These are phyloP conservation scores for Acidomyces sp. DNA, from an alignment of 495 filamentous ascomycete species.

Conservation along the genomic window DNA sequence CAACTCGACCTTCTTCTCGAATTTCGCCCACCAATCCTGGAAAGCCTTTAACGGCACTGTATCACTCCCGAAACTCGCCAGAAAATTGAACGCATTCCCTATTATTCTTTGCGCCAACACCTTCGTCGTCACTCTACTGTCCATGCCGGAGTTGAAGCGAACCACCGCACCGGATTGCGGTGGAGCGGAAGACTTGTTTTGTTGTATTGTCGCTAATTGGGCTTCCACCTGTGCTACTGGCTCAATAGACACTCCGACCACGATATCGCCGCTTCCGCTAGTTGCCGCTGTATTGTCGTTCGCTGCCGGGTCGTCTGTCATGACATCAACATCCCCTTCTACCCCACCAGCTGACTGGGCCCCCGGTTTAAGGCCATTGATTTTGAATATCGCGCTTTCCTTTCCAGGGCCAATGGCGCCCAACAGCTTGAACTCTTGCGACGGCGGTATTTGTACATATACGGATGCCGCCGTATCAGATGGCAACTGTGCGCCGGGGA, in stretches of 20 bases:
- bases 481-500: constrained; percentile 65
- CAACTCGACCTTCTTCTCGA: constrained; percentile 71
- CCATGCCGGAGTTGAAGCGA: constrained; percentile 18
- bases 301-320: constrained; percentile 24
- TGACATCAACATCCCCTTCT: constrained; percentile 29
- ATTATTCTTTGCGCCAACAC: constrained; percentile 85
- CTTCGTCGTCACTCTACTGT: constrained; percentile 43
- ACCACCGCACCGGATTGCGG: constrained; percentile 28
- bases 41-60: constrained; percentile 83
- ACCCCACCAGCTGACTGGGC: constrained; percentile 3
- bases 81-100: constrained; percentile 91
- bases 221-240: constrained; percentile 53
- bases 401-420: constrained; percentile 81
- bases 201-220: constrained; percentile 47
- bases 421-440: constrained; percentile 56
- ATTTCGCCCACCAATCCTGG: constrained; percentile 94
- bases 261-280: constrained; percentile 33
- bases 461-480: constrained; percentile 71
- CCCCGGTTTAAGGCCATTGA: constrained; percentile 26
- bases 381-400: constrained; percentile 74
- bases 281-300: constrained; percentile 2
- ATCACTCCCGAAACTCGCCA: constrained; percentile 79
- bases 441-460: constrained; percentile 57
- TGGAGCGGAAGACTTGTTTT: constrained; percentile 22
- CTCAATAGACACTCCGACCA: constrained; percentile 77